Evolutionary conservation across 2,329 filamentous ascomycete genomes (phyloP).

Genomic region (Epichloe uncinata): DNA sequence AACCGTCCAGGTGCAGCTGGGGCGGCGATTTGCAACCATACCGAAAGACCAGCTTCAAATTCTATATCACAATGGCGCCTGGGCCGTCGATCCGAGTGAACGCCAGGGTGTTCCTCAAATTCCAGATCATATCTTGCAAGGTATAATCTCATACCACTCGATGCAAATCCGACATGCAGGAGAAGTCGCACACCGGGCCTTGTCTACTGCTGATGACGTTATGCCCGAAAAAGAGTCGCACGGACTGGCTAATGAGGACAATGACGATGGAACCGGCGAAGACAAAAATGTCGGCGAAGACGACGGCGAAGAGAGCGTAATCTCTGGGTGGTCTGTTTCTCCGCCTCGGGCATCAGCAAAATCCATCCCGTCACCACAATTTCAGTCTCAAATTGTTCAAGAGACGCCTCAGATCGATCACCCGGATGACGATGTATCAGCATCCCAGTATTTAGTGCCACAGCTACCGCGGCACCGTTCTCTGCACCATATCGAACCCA

Average conservation of each 20-base stretch:
- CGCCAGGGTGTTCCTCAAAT: conserved; percentile 18
- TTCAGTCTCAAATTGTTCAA: conserved; percentile 11
- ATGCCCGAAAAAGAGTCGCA: neutral
- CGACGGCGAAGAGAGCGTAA: neutral
- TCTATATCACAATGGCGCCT: conserved; percentile 22
- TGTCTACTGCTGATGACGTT: neutral
- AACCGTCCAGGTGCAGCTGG: conserved; percentile 13
- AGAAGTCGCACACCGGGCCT: neutral
- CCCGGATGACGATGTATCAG: neutral
- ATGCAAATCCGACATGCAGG: conserved; percentile 1
- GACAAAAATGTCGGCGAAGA: neutral
- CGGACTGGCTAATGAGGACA: neutral
- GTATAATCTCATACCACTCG: conserved; percentile 14
- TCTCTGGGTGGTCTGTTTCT: conserved; percentile 12
- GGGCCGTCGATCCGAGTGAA: conserved; percentile 18
- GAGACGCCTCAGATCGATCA: conserved; percentile 12
- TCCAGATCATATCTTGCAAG: conserved; percentile 23
- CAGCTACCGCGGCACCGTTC: neutral
- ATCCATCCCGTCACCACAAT: neutral
- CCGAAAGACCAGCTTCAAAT: conserved; percentile 26
- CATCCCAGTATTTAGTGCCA: neutral
- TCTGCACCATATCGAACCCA: neutral
- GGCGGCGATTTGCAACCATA: conserved; percentile 18
- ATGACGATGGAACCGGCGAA: neutral
- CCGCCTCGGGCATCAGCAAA: conserved; percentile 3